Evolutionary conservation across 768 basidiomycete genomes (phyloP).

Genomic region (Podaxis sp.): DNA sequence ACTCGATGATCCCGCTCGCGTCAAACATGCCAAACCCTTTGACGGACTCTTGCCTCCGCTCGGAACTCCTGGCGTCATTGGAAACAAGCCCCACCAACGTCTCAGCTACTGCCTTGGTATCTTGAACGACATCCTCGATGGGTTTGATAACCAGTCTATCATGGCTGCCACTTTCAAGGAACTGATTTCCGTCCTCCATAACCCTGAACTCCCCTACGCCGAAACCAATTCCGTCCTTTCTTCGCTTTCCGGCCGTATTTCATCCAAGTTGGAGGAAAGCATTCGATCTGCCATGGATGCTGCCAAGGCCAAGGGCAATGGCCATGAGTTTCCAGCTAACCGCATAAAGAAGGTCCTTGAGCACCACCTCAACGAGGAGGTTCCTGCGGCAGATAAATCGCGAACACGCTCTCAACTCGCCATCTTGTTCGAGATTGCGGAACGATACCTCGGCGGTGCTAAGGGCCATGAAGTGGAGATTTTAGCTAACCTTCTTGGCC

Average conservation of each 20-base stretch:
- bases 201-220: slow-evolving; percentile 86
- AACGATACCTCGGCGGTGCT: slow-evolving; percentile 77
- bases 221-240: slow-evolving; percentile 84
- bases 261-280: slow-evolving; percentile 84
- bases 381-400: slow-evolving; percentile 77
- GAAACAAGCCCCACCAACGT: slow-evolving; percentile 88
- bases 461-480: slow-evolving; percentile 84
- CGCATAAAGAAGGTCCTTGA: slow-evolving; percentile 88
- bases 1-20: slow-evolving; percentile 92
- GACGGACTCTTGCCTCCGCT: slow-evolving; percentile 89
- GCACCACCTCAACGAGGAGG: slow-evolving; percentile 76
- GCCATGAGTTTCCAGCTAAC: slow-evolving; percentile 85
- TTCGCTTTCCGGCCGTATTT: slow-evolving; percentile 90
- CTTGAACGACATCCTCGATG: slow-evolving; percentile 90
- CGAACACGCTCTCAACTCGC: slow-evolving; percentile 76
- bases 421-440: slow-evolving; percentile 72
- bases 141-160: slow-evolving; percentile 93
- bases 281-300: slow-evolving; percentile 78
- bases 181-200: slow-evolving; percentile 76
- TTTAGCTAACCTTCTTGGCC: slow-evolving; percentile 72
- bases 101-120: slow-evolving; percentile 71
- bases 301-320: slow-evolving; percentile 70
- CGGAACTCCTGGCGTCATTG: slow-evolving; percentile 83
- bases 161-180: slow-evolving; percentile 88
- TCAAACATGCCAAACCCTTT: slow-evolving; percentile 98